Conservation (phyloP, 805 yeast genomes). For the Yarrowia bubula region DNA sequence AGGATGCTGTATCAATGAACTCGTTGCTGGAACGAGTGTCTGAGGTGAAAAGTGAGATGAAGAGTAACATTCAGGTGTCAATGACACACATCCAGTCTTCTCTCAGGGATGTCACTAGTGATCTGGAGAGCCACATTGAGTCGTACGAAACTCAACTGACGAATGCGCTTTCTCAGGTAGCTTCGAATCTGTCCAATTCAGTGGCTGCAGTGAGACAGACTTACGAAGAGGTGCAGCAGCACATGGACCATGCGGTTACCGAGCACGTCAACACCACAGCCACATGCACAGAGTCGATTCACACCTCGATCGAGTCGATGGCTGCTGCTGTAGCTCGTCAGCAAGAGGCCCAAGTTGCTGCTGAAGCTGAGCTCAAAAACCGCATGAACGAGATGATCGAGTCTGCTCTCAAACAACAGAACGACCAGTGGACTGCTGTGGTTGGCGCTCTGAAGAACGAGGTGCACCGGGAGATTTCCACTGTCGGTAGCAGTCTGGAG, state of each 20-base stretch:
- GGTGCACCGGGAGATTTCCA: neutral
- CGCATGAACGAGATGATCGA: slow-evolving; percentile 11
- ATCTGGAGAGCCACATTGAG: neutral
- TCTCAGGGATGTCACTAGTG: neutral
- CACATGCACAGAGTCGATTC: neutral
- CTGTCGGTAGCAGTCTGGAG: neutral
- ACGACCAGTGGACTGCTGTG: neutral
- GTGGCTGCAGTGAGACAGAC: neutral
- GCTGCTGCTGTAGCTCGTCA: neutral
- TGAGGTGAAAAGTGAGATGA: neutral
- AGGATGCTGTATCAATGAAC: neutral
- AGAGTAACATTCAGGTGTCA: neutral
- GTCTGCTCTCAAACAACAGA: neutral
- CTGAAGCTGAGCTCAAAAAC: slow-evolving; percentile 10
- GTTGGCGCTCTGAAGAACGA: neutral
- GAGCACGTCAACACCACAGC: neutral
- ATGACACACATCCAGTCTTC: neutral
- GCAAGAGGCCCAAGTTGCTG: neutral
- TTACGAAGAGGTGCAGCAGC: neutral
- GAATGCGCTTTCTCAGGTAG: neutral
- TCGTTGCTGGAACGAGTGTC: neutral
- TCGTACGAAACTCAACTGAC: neutral
- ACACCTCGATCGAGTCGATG: neutral
- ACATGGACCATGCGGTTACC: neutral
- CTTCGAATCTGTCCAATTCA: neutral